Conservation (phyloP, 2,329 filamentous ascomycete genomes). For the Calonectria pseudoreteaudii region DNA sequence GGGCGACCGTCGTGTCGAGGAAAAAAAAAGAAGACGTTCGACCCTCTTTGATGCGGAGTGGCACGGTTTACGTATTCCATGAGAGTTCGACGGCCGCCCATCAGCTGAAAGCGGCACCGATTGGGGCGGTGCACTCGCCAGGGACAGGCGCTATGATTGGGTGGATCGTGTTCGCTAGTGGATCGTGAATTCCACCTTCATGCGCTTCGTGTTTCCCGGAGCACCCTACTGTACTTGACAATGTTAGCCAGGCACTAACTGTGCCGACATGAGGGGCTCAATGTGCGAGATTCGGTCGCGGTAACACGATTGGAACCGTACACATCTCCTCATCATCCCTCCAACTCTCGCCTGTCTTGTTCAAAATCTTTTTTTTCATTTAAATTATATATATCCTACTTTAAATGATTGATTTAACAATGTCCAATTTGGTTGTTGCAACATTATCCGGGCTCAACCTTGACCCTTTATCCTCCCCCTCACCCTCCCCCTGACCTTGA, state of each 20-base stretch:
- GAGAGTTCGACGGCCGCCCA: slow-evolving; percentile 5
- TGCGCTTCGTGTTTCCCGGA: slow-evolving; percentile 21
- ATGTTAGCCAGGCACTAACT: background rate
- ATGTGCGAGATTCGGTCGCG: background rate
- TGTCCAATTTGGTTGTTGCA: background rate
- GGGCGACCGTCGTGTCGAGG: slow-evolving; percentile 10
- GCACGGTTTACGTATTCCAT: background rate
- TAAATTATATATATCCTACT: slow-evolving; percentile 5
- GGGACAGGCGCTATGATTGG: background rate
- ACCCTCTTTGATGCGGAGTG: background rate
- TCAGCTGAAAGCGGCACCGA: slow-evolving; percentile 24
- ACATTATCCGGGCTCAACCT: slow-evolving; percentile 30
- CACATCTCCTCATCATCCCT: background rate
- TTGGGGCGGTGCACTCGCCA: slow-evolving; percentile 37
- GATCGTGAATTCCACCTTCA: background rate
- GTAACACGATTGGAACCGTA: background rate
- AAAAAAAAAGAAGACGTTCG: background rate
- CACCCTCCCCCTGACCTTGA: slow-evolving; percentile 12
- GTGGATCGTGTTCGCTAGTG: background rate
- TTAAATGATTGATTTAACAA: background rate
- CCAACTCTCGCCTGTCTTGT: background rate
- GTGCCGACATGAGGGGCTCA: background rate
- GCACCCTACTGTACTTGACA: no score
- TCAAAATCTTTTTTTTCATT: slow-evolving; percentile 10
- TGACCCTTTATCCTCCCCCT: slow-evolving; percentile 22